A percentile compares a stretch with the other conserved stretches of the same genome.
Conservation (phyloP, 257 asterid genomes). For the Ligustrum vulgare region DNA sequence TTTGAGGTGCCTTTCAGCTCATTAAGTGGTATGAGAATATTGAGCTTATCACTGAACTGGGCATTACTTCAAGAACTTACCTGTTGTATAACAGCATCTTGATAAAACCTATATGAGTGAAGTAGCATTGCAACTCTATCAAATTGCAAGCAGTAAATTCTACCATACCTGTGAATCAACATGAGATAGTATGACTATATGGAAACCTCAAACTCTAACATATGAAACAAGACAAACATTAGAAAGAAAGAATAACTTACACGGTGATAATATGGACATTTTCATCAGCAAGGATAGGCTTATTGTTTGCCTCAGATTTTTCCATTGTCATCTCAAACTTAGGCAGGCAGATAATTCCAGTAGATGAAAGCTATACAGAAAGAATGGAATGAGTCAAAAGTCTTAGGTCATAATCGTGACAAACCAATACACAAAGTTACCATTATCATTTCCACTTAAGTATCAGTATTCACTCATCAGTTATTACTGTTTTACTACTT, state of each 20-base stretch:
- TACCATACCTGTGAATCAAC: constrained; percentile 73
- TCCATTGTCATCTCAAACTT: constrained; percentile 89
- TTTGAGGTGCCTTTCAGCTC: not conserved
- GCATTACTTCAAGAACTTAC: constrained; percentile 38
- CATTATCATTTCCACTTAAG: not conserved
- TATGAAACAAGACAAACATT: constrained; percentile 3
- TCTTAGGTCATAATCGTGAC: constrained; percentile 25
- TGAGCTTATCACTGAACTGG: constrained; percentile 6
- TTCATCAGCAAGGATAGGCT: constrained; percentile 80
- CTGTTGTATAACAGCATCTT: constrained; percentile 93
- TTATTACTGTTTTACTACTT: constrained; percentile 8
- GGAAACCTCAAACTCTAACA: constrained; percentile 19
- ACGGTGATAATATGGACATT: constrained; percentile 83
- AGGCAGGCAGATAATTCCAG: constrained; percentile 84
- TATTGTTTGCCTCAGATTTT: constrained; percentile 71
- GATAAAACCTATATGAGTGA: constrained; percentile 81
- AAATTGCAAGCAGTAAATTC: constrained; percentile 95
- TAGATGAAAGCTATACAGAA: constrained; percentile 71
- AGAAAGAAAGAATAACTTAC: constrained; percentile 42
- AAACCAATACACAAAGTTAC: constrained; percentile 5
- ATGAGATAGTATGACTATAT: constrained; percentile 26
- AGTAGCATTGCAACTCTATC: constrained; percentile 88
- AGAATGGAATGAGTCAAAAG: constrained; percentile 20
- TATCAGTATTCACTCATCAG: constrained; percentile 10
- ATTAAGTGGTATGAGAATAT: constrained; percentile 9